phyloP scores from a whole-genome alignment of 768 basidiomycete genomes.

The Suillus luteus region DNA sequence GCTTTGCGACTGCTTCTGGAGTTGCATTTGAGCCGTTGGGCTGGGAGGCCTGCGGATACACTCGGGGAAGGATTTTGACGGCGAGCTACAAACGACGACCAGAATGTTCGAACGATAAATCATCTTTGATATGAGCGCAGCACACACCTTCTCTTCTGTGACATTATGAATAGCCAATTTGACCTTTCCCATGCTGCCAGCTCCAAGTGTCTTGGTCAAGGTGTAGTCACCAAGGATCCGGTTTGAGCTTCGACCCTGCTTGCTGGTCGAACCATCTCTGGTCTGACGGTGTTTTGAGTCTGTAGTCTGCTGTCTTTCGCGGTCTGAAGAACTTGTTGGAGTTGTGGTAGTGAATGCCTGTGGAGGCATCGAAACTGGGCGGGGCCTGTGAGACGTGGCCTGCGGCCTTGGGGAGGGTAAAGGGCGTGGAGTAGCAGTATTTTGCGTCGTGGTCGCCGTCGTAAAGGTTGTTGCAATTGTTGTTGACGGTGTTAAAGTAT shows the following conservation, averaged over 20 bases:
- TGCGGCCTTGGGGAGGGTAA: constrained; percentile 29
- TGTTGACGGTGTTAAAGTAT: constrained; percentile 10
- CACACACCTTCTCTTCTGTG: constrained; percentile 88
- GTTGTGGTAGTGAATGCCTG: constrained; percentile 46
- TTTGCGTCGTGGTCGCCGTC: constrained; percentile 24
- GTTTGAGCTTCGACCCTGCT: constrained; percentile 38
- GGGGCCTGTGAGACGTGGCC: constrained; percentile 40
- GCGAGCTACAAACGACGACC: constrained; percentile 64
- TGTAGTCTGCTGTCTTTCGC: constrained; percentile 31
- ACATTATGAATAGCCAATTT: constrained; percentile 90
- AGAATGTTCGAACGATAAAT: not conserved
- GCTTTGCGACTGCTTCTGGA: constrained; percentile 67
- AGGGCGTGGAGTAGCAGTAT: constrained; percentile 36
- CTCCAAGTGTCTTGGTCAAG: constrained; percentile 94
- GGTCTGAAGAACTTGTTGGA: constrained; percentile 34
- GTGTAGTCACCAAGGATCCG: constrained; percentile 92
- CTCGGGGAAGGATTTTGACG: constrained; percentile 97
- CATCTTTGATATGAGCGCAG: constrained; percentile 8
- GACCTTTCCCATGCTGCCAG: constrained; percentile 99
- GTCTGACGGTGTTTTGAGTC: constrained; percentile 32
- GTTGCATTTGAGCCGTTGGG: constrained; percentile 46
- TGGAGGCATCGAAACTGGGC: constrained; percentile 78
- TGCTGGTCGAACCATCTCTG: constrained; percentile 35
- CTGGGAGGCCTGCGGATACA: constrained; percentile 59
- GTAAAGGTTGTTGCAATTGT: constrained; percentile 18